Percentiles rank a stretch among this genome's conserved stretches.
Evolutionary conservation across 257 asterid genomes (phyloP).

Genomic region (Henckelia pumila): DNA sequence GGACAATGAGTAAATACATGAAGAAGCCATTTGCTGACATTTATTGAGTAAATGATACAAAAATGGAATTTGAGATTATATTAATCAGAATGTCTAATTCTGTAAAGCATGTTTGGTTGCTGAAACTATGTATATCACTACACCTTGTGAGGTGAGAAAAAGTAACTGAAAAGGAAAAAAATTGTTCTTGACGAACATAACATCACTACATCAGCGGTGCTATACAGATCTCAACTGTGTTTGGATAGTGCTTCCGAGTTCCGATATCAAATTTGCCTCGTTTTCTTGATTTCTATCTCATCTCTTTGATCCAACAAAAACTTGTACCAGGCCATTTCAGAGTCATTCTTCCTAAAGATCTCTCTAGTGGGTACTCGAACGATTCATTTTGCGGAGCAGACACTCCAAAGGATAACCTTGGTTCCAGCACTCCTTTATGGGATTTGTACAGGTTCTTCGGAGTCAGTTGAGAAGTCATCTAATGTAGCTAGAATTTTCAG

Average conservation of each 20-base stretch:
- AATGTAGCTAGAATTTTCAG: constrained; percentile 66
- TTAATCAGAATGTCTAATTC: background rate
- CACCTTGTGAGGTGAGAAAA: background rate
- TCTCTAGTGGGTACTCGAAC: background rate
- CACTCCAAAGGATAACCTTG: background rate
- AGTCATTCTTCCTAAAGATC: background rate
- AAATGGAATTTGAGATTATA: background rate
- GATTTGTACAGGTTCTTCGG: constrained; percentile 27
- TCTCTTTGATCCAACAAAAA: too few species aligned
- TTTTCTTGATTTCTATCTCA: too few species aligned
- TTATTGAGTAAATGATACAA: too few species aligned
- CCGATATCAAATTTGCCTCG: background rate
- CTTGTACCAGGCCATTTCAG: background rate
- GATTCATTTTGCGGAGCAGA: background rate
- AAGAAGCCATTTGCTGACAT: too few species aligned
- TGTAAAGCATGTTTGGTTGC: background rate
- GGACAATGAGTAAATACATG: too few species aligned
- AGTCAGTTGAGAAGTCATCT: constrained; percentile 57
- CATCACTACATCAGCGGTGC: too few species aligned
- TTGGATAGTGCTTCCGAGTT: background rate
- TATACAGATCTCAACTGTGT: background rate
- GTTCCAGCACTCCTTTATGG: background rate
- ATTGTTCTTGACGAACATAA: too few species aligned
- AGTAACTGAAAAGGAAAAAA: background rate
- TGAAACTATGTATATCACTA: background rate